These are phyloP conservation scores for Physcomitrellopsis africana DNA, from an alignment of 225 moss, liverwort and hornwort species.

Conservation along the genomic window DNA sequence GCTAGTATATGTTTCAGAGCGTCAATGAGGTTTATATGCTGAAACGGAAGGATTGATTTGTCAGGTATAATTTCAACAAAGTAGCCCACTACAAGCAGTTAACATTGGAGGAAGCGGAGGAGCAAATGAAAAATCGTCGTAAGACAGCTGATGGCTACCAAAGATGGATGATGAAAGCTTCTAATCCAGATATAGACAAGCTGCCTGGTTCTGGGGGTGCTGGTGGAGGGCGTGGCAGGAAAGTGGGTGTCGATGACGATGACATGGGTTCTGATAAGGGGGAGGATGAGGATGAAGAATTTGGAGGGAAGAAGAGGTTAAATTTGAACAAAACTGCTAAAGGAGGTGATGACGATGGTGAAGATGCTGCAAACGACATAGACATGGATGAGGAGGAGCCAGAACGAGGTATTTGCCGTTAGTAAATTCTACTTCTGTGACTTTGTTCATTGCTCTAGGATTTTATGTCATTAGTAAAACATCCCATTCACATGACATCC, in stretches of 20 bases:
- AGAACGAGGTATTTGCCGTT: slow-evolving; percentile 70
- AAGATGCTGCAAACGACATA: slow-evolving; percentile 86
- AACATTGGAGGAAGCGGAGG: slow-evolving; percentile 97
- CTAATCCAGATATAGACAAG: slow-evolving; percentile 74
- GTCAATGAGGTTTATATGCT: slow-evolving; percentile 4
- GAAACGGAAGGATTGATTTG: slow-evolving; percentile 21
- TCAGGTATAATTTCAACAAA: slow-evolving; percentile 99
- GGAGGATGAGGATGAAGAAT: slow-evolving; percentile 96
- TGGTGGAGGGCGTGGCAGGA: slow-evolving; percentile 62
- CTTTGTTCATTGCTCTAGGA: background rate
- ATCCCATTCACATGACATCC: background rate
- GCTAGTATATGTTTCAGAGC: slow-evolving; percentile 13
- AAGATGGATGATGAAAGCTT: slow-evolving; percentile 99
- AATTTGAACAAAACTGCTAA: slow-evolving; percentile 85
- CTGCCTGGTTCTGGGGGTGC: slow-evolving; percentile 55
- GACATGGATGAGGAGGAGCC: slow-evolving; percentile 97
- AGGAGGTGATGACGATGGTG: slow-evolving; percentile 96
- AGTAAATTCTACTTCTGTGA: background rate
- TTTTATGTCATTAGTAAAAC: background rate
- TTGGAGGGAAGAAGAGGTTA: slow-evolving; percentile 73
- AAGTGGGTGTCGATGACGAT: slow-evolving; percentile 61
- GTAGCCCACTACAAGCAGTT: slow-evolving; percentile 98
- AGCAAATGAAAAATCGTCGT: slow-evolving; percentile 98
- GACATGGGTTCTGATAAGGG: slow-evolving; percentile 81
- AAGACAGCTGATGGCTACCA: slow-evolving; percentile 99